Percentiles rank a stretch among this genome's conserved stretches.
These are phyloP conservation scores for Candida pseudofarinosa DNA, from an alignment of 805 yeast genomes.

Conservation along the genomic window DNA sequence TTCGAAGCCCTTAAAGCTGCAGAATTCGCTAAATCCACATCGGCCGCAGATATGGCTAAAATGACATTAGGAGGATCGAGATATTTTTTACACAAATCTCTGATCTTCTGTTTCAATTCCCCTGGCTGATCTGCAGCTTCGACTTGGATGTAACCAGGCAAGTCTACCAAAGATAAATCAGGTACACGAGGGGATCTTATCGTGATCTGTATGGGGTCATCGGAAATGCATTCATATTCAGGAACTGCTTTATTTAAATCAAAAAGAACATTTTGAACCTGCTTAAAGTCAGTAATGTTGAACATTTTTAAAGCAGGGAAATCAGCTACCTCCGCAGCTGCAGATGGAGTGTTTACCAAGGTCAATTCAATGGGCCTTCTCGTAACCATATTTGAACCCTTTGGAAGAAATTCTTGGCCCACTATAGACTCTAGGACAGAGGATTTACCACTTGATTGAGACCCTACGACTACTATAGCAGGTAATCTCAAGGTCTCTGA, in stretches of 20 bases:
- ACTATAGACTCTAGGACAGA: constrained; percentile 94
- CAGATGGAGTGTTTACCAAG: constrained; percentile 74
- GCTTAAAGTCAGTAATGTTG: constrained; percentile 80
- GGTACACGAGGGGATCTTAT: constrained; percentile 86
- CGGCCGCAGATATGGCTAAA: constrained; percentile 94
- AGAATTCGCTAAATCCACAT: constrained; percentile 95
- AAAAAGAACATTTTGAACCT: constrained; percentile 79
- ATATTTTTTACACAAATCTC: constrained; percentile 77
- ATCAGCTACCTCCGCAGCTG: constrained; percentile 84
- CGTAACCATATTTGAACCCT: constrained; percentile 97
- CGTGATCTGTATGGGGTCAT: constrained; percentile 89
- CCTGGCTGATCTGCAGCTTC: constrained; percentile 96
- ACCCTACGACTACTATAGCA: constrained; percentile 93
- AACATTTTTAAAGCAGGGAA: constrained; percentile 85
- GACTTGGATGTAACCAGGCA: constrained; percentile 96
- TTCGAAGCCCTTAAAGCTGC: constrained; percentile 91
- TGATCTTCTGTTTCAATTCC: constrained; percentile 73
- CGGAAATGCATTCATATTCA: constrained; percentile 76
- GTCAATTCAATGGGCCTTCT: constrained; percentile 96
- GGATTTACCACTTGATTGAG: constrained; percentile 96
- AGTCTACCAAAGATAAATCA: constrained; percentile 87
- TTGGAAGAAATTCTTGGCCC: constrained; percentile 96
- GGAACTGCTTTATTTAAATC: constrained; percentile 95
- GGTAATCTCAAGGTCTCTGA: constrained; percentile 79
- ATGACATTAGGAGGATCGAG: constrained; percentile 90